Evolutionary conservation across 192 early-diverging fungal genomes (phyloP).

Genomic region (Backusella sp.): DNA sequence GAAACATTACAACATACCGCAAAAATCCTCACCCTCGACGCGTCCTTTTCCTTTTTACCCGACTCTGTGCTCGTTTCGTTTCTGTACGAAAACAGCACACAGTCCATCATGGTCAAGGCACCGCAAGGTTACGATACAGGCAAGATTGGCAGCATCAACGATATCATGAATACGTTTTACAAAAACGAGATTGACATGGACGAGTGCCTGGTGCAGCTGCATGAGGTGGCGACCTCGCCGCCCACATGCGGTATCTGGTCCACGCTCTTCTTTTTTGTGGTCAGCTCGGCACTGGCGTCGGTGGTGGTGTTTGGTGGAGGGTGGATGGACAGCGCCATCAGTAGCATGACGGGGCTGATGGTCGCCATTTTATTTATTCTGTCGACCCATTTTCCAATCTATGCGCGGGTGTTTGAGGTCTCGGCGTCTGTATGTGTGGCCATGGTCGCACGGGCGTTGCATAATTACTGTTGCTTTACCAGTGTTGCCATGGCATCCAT

Average conservation of each 20-base stretch:
- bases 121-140: constrained; percentile 66
- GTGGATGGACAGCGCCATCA: constrained; percentile 52
- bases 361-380: constrained; percentile 61
- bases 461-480: constrained; percentile 29
- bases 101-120: constrained; percentile 64
- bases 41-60: constrained; percentile 65
- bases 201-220: constrained; percentile 49
- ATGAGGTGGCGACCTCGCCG: constrained; percentile 55
- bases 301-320: constrained; percentile 60
- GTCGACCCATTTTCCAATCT: constrained; percentile 57
- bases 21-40: constrained; percentile 56
- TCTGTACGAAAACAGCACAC: constrained; percentile 58
- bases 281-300: constrained; percentile 52
- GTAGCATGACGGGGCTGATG: constrained; percentile 53
- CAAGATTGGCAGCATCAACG: constrained; percentile 62
- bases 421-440: constrained; percentile 35
- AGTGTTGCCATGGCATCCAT: constrained; percentile 36
- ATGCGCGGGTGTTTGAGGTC: constrained; percentile 66
- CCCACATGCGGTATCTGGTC: constrained; percentile 57
- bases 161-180: constrained; percentile 50
- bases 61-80: constrained; percentile 71
- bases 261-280: constrained; percentile 45
- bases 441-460: constrained; percentile 25
- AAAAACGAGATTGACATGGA: constrained; percentile 48
- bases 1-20: constrained; percentile 45